These are phyloP conservation scores for Papiliotrema flavescens DNA, from an alignment of 1,284 basidiomycete species.

Conservation along the genomic window DNA sequence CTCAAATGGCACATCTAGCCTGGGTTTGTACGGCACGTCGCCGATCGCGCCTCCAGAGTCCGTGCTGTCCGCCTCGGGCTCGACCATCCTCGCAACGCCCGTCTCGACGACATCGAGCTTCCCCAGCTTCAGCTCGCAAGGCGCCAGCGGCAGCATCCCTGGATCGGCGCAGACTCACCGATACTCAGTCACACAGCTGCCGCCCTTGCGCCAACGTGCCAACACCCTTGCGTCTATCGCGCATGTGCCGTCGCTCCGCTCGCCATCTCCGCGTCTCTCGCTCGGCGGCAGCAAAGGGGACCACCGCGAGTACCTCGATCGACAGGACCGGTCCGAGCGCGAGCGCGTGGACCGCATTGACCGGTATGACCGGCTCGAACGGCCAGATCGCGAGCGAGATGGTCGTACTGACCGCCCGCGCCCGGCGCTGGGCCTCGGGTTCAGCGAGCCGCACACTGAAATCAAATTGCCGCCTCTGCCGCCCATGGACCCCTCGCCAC, in stretches of 20 bases:
- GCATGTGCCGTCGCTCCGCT: background rate
- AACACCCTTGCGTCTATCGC: background rate
- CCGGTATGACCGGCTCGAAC: too few relatives aligned
- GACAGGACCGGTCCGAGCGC: too few relatives aligned
- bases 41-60: slow-evolving; percentile 3
- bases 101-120: background rate
- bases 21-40: slow-evolving; percentile 1
- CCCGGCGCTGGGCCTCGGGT: background rate
- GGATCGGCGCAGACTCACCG: background rate
- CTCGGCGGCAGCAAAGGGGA: background rate
- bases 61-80: background rate
- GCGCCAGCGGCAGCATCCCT: background rate
- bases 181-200: background rate
- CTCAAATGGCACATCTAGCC: background rate
- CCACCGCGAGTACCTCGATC: too few relatives aligned
- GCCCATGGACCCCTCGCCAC: background rate
- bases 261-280: background rate
- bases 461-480: slow-evolving; percentile 1
- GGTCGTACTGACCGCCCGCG: too few relatives aligned
- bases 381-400: too few relatives aligned
- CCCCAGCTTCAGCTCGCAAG: background rate
- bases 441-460: background rate
- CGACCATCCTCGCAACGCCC: background rate
- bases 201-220: slow-evolving; percentile 1
- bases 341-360: too few relatives aligned